phyloP scores from a whole-genome alignment of 148 eudicot species.

The Rhododendron simsii region DNA sequence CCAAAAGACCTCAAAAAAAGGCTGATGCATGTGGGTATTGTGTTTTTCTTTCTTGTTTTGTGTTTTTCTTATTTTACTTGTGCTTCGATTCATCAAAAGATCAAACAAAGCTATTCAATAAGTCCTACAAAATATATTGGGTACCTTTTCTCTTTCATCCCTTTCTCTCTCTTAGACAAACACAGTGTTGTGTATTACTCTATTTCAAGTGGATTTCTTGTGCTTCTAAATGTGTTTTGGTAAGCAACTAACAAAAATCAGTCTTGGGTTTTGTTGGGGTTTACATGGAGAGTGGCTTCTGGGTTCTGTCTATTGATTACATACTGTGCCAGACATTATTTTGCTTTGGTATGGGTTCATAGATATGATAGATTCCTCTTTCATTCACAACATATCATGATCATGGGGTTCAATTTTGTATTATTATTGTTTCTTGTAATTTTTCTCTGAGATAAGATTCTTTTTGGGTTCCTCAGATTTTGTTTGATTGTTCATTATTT shows the following conservation, averaged over 20 bases:
- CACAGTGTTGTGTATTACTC: neutral
- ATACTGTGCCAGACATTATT: neutral
- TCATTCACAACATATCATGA: conserved; percentile 9
- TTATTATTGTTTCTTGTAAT: conserved; percentile 27
- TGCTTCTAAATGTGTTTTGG: conserved; percentile 12
- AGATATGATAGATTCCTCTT: conserved; percentile 7
- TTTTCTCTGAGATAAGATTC: conserved; percentile 33
- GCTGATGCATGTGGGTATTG: neutral
- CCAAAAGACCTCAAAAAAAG: neutral
- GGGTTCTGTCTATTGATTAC: conserved; percentile 39
- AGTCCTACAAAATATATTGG: neutral
- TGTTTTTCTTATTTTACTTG: neutral
- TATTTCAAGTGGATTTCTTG: conserved; percentile 19
- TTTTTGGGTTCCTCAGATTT: conserved; percentile 42
- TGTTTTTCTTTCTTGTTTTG: neutral
- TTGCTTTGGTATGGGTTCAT: neutral
- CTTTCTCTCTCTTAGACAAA: neutral
- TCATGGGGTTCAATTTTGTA: conserved; percentile 10
- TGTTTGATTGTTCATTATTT: conserved; percentile 19
- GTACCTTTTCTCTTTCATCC: neutral
- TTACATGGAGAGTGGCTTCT: conserved; percentile 49
- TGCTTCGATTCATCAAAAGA: conserved; percentile 5
- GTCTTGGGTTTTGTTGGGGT: conserved; percentile 44
- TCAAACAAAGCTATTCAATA: neutral
- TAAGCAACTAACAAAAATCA: conserved; percentile 1